Evolutionary conservation across 1,284 basidiomycete genomes (phyloP).

Genomic region (Neotropicomus parvogracilis): DNA sequence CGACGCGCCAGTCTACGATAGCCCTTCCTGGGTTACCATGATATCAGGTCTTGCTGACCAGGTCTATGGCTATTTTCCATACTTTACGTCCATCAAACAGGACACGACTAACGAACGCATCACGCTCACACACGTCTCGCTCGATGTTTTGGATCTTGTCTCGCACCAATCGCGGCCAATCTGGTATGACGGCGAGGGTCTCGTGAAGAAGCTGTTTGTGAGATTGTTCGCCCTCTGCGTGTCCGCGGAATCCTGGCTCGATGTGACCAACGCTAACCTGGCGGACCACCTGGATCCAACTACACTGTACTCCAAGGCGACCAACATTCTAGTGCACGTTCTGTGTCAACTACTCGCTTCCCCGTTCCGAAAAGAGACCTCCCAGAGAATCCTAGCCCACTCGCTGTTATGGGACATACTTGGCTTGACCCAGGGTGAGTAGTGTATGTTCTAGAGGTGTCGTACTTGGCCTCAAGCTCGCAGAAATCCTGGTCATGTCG

Average conservation of each 20-base stretch:
- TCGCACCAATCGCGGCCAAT: constrained; percentile 48
- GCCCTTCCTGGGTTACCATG: constrained; percentile 40
- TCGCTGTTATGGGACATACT: constrained; percentile 45
- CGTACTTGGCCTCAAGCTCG: constrained; percentile 6
- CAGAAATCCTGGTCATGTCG: constrained; percentile 38
- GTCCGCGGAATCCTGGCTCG: constrained; percentile 56
- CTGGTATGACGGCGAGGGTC: constrained; percentile 41
- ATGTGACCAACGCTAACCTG: constrained; percentile 36
- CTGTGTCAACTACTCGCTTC: constrained; percentile 40
- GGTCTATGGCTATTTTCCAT: constrained; percentile 49
- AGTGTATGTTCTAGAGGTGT: not conserved
- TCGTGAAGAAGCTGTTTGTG: constrained; percentile 47
- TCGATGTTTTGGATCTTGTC: constrained; percentile 51
- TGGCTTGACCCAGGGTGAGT: constrained; percentile 43
- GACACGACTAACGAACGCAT: constrained; percentile 62
- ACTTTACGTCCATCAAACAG: constrained; percentile 37
- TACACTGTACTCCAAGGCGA: constrained; percentile 37
- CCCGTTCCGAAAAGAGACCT: constrained; percentile 33
- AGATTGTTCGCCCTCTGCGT: constrained; percentile 51
- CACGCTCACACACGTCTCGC: constrained; percentile 48
- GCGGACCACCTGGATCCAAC: constrained; percentile 39
- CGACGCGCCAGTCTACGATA: constrained; percentile 28
- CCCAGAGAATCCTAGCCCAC: constrained; percentile 43
- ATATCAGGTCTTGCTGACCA: constrained; percentile 49
- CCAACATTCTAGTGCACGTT: constrained; percentile 35